Evolutionary conservation across 768 basidiomycete genomes (phyloP), one percentile per base, ranked within the genome.

Genomic region (Termitomyces sp.): DNA sequence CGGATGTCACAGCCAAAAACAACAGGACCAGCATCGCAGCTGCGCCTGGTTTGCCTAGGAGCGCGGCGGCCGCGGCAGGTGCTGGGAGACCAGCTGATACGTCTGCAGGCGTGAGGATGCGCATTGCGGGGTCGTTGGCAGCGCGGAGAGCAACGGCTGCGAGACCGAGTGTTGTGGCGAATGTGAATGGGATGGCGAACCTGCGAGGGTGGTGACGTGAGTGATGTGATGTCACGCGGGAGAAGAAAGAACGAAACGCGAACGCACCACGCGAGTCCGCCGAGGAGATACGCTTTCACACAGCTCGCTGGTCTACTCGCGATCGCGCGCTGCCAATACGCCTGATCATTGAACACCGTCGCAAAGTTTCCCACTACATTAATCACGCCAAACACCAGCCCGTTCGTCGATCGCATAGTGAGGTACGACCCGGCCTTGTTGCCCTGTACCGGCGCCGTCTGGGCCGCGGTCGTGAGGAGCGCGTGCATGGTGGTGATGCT

Each of bases 301-400:
- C 90, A 90, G n/a, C 83, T 87, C 1, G 85, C 87, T 0, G 93
- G 94, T 15, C 87, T 78, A 62, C 88, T 90, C 1, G 96, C 95
- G 68, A 98, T 94, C 1, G 94, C 94, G 18, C 93, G 83, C 69
- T 94, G 92, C 88, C 92, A 96, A 74, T 97, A 98, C 0, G 91
- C 89, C 69, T 91, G 88, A 66, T 83, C 81, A 62, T 81, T 78
- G 69, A 81, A 83, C 7, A 82, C 80, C 9, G 78, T 80, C 12
- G 79, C 81, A 67, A 93, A 94, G 72, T 94, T 94, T 2, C 94
- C 92, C 57, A 91, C 86, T 64, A 93, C 83, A 71, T 94, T 95
- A 73, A 96, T 90, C 16, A 95, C 86, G 20, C 94, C 89, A 62
- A 94, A 94, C 57, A 92, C 88, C 20, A 94, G 73, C 4, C 91